Evolutionary conservation across 768 basidiomycete genomes (phyloP).

Genomic region (Suillus clintonianus): DNA sequence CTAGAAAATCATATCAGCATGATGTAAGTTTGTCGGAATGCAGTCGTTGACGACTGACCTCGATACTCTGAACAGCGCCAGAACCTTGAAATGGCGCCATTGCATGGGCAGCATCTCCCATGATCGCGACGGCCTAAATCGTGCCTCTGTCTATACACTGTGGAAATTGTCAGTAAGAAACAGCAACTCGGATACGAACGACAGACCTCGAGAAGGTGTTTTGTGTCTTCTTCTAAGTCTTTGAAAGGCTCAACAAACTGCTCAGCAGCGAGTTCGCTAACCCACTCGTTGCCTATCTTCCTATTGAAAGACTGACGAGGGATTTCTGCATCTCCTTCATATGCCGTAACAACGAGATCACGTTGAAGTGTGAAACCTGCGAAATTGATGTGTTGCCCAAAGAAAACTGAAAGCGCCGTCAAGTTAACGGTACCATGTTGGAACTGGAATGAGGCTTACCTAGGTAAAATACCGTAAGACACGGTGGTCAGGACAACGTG

Average conservation of each 20-base stretch:
- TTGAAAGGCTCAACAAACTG: constrained; percentile 49
- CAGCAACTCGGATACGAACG: neutral
- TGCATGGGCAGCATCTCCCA: constrained; percentile 46
- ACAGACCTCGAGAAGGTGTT: constrained; percentile 54
- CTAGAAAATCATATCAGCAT: constrained; percentile 15
- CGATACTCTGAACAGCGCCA: constrained; percentile 45
- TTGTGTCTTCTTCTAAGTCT: constrained; percentile 62
- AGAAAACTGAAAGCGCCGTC: constrained; percentile 37
- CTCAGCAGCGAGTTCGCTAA: constrained; percentile 43
- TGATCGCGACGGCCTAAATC: constrained; percentile 60
- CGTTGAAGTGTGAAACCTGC: constrained; percentile 55
- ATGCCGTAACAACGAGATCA: constrained; percentile 54
- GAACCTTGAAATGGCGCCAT: constrained; percentile 47
- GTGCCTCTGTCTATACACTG: constrained; percentile 56
- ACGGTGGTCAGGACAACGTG: constrained; percentile 47
- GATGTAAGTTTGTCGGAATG: neutral
- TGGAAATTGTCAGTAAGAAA: constrained; percentile 1
- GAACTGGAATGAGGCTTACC: constrained; percentile 33
- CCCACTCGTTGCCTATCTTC: constrained; percentile 46
- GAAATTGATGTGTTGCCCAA: constrained; percentile 61
- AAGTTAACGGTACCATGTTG: neutral
- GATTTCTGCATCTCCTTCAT: constrained; percentile 13
- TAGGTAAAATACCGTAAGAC: constrained; percentile 48
- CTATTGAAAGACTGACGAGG: constrained; percentile 19
- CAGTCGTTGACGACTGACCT: constrained; percentile 29